Percentiles rank a stretch among this genome's conserved stretches.
Conservation (phyloP, 2,329 filamentous ascomycete species). For the Drechslerella dactyloides region DNA sequence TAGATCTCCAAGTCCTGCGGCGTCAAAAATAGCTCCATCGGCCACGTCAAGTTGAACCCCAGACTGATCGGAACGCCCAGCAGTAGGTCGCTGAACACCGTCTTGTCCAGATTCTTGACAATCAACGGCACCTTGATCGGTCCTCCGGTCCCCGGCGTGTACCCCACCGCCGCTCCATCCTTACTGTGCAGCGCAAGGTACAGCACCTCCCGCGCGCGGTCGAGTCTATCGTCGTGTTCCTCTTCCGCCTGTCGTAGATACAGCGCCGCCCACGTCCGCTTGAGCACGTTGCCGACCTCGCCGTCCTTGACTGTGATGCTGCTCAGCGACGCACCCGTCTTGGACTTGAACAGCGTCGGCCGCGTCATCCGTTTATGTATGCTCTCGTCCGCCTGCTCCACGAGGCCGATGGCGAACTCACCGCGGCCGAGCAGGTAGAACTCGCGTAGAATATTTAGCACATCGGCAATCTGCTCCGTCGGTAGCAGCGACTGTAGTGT, state of each 20-base stretch:
- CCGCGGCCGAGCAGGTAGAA: slow-evolving; percentile 87
- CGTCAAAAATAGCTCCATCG: slow-evolving; percentile 85
- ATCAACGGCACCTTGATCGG: slow-evolving; percentile 55
- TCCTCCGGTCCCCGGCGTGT: slow-evolving; percentile 53
- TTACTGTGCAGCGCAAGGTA: slow-evolving; percentile 69
- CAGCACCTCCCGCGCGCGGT: slow-evolving; percentile 79
- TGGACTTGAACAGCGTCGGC: slow-evolving; percentile 64
- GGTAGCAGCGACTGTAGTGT: slow-evolving; percentile 83
- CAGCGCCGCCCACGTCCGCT: slow-evolving; percentile 78
- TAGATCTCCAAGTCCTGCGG: slow-evolving; percentile 78
- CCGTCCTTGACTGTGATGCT: slow-evolving; percentile 74
- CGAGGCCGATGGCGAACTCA: slow-evolving; percentile 87
- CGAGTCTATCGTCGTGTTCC: slow-evolving; percentile 73
- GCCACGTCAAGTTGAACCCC: slow-evolving; percentile 74
- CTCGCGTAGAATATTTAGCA: slow-evolving; percentile 77
- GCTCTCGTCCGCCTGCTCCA: slow-evolving; percentile 81
- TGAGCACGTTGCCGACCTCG: slow-evolving; percentile 78
- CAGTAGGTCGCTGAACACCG: slow-evolving; percentile 75
- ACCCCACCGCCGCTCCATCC: slow-evolving; percentile 21
- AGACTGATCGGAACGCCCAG: slow-evolving; percentile 77
- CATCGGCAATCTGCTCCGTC: slow-evolving; percentile 74
- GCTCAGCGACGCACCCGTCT: slow-evolving; percentile 59
- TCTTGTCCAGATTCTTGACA: slow-evolving; percentile 58
- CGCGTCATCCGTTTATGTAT: slow-evolving; percentile 75
- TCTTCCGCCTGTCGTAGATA: slow-evolving; percentile 80